phyloP scores from a whole-genome alignment of 192 early-diverging fungal genomes.

The Coemansia sp. region DNA sequence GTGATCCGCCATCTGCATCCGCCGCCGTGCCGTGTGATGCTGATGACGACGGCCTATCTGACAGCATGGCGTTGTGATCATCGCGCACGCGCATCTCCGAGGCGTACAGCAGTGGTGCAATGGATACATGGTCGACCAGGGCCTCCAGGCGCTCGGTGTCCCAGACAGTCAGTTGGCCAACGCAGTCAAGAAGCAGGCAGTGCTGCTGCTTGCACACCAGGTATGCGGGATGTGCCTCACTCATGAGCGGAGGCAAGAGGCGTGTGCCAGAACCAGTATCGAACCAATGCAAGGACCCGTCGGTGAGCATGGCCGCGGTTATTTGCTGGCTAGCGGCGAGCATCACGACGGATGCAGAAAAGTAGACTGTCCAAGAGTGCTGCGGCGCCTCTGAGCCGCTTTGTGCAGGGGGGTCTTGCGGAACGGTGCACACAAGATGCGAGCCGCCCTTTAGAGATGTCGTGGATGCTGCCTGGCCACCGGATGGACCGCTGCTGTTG shows the following conservation, averaged over 20 bases:
- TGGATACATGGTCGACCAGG: slow-evolving; percentile 9
- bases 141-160: slow-evolving; percentile 4
- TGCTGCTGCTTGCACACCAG: slow-evolving; percentile 12
- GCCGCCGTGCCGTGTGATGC: no score
- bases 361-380: slow-evolving; percentile 15
- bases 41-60: no score
- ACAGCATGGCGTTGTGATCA: no score
- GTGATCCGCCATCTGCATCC: no score
- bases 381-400: no score
- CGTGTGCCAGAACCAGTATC: slow-evolving; percentile 29
- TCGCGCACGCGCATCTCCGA: slow-evolving; percentile 4
- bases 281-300: slow-evolving; percentile 34
- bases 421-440: slow-evolving; percentile 2
- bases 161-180: slow-evolving; percentile 30
- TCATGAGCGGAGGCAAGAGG: slow-evolving; percentile 14
- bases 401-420: no score
- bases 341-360: background rate
- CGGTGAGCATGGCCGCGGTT: slow-evolving; percentile 11
- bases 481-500: background rate
- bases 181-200: slow-evolving; percentile 25
- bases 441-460: no score
- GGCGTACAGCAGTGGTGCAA: slow-evolving; percentile 39
- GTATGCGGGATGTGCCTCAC: slow-evolving; percentile 22
- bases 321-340: slow-evolving; percentile 6
- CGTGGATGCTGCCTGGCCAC: no score